Base-by-base conservation (phyloP, 176 grass and related monocot species). In the Bothriochloa decipiens region DNA sequence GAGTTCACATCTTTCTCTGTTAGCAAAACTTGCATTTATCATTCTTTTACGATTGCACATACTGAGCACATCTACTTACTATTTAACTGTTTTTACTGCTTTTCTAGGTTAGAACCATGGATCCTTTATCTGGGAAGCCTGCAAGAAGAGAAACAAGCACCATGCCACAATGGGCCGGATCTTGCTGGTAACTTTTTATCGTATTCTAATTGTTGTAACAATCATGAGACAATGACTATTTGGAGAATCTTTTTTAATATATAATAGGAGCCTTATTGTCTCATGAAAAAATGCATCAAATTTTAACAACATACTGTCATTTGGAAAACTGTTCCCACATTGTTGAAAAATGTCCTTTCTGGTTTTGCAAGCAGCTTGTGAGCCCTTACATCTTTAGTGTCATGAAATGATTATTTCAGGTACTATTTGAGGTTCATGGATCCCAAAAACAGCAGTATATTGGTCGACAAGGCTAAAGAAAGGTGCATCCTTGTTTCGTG, bases 401-500 rank as follows among this genome's bases (percentile, higher is more conserved):
- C 50, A 75, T 70, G 7, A 83, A 68, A 82, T 81, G 11, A 35
- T 68, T 47, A 67, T 84, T 84, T 75, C 72, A 98, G 95, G 95
- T 98, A 98, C 74, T 98, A 98, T 90, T 89, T 98, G 71, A 91
- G 95, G 85, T 98, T 98, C 87, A 98, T 98, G 92, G 95, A 98
- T 72, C 95, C 95, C n/a, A 90, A 91, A 86, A 98, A 98, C 88
- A 68, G 91, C 26, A 88, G 60, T 82, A 74, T 84, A 22, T 91
- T 95, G 87, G 95, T 98, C 88, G 95, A 93, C 72, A 89, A 91
- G 76, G 92, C 87, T 37, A 98, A 98, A 91, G 95, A 98, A 88
- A 95, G 92, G 95, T 98, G 16, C 49, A 63, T 87, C 68, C 57
- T 79, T 81, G 18, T 76, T 92, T 74, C 20, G 6, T 66, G 57